A percentile compares a stretch with the other conserved stretches of the same genome.
Evolutionary conservation across 2,329 filamentous ascomycete genomes (phyloP).

Genomic region (Monosporascus cannonballus): DNA sequence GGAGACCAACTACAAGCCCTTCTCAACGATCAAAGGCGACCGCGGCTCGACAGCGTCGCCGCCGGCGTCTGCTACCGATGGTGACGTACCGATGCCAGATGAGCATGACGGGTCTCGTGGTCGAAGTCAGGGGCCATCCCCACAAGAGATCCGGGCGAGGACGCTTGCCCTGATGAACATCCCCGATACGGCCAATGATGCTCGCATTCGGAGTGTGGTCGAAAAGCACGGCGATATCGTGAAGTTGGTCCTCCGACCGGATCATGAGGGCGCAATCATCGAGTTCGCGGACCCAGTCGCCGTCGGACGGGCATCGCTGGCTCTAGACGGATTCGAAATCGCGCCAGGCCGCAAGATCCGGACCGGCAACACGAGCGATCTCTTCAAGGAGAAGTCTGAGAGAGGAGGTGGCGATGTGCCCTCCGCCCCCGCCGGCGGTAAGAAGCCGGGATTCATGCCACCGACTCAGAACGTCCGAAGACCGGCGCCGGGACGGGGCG

Average conservation of each 20-base stretch:
- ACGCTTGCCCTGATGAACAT: constrained; percentile 80
- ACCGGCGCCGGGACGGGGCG: constrained; percentile 32
- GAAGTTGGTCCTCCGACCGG: constrained; percentile 73
- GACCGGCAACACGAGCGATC: constrained; percentile 47
- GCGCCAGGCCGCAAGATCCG: constrained; percentile 44
- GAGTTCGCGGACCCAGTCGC: constrained; percentile 68
- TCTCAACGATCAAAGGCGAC: constrained; percentile 37
- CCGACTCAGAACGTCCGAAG: constrained; percentile 37
- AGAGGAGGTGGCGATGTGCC: constrained; percentile 34
- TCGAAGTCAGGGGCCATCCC: constrained; percentile 30
- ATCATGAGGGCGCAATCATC: constrained; percentile 78
- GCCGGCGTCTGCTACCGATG: constrained; percentile 29
- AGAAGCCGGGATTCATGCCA: constrained; percentile 34
- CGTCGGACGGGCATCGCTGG: constrained; percentile 65
- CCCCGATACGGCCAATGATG: constrained; percentile 87
- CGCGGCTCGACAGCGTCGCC: constrained; percentile 28
- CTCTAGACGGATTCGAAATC: constrained; percentile 50
- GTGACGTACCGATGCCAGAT: constrained; percentile 34
- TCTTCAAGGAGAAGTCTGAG: constrained; percentile 44
- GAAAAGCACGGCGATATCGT: constrained; percentile 65
- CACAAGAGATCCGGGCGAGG: constrained; percentile 52
- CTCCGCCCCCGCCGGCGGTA: constrained; percentile 19
- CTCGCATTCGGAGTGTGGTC: constrained; percentile 68
- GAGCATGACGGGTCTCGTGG: constrained; percentile 10
- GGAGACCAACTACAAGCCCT: constrained; percentile 49